Evolutionary conservation across 108 stramenopile genomes (phyloP).

Genomic region (Nitzschia palea): DNA sequence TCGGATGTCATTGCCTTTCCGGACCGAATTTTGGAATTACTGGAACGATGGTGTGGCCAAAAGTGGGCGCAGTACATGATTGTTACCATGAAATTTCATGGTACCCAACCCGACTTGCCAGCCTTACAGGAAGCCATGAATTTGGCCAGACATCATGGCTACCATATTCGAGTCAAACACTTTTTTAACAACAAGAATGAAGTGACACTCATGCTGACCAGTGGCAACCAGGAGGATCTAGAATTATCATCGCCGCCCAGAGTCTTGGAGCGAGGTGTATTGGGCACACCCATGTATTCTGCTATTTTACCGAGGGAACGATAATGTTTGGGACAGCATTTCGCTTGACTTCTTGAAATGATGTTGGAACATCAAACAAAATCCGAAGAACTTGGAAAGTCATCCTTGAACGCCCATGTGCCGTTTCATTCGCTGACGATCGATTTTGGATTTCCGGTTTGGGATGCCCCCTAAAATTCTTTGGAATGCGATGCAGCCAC

Average conservation of each 20-base stretch:
- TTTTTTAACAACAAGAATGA: conserved; percentile 75
- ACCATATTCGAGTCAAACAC: conserved; percentile 43
- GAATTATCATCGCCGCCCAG: no score
- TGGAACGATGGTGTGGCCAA: conserved; percentile 41
- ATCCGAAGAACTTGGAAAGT: no score
- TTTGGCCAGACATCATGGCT: conserved; percentile 29
- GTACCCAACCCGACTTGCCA: conserved; percentile 32
- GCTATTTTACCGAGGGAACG: not conserved
- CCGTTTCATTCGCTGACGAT: no score
- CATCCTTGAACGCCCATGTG: no score
- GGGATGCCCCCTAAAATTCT: no score
- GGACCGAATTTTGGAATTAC: conserved; percentile 40
- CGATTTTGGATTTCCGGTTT: no score
- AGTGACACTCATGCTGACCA: conserved; percentile 58
- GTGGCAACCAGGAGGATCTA: not conserved
- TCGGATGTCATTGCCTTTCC: conserved; percentile 68
- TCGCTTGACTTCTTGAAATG: no score
- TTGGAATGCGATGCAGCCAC: no score
- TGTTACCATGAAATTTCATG: conserved; percentile 64
- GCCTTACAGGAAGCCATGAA: conserved; percentile 31
- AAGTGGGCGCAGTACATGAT: conserved; percentile 38
- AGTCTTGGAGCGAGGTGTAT: conserved; percentile 7
- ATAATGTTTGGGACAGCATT: no score
- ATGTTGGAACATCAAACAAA: no score
- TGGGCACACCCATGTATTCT: conserved; percentile 4